Base-by-base conservation (phyloP, 208 protist species). In the Phytomonas sp. region DNA sequence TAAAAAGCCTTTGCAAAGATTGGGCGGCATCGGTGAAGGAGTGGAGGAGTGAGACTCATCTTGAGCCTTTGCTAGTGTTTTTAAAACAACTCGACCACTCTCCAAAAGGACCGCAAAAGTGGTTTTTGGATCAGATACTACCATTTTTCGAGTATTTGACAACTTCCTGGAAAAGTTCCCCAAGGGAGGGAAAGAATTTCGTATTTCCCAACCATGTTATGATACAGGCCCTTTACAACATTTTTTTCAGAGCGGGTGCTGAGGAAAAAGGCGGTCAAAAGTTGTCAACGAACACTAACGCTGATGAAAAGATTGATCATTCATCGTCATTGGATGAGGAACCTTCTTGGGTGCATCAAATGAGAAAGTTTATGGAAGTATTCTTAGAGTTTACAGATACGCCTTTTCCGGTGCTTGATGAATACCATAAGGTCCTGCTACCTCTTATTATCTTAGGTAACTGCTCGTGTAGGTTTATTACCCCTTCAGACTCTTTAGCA, bases 401-500 rank as follows among this genome's bases (percentile, higher is more conserved):
- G 40, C 12, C 40, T 8, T 16, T 19, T 56, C 45, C 7, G 45
- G 1, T 26, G 45, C 7, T 19, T 56, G 45, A 26, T 56, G 23
- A 1, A 56, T 5, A 26, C 7, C 26, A 56, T 26, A 11, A 56
- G 45, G 69, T 68, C 3, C 52, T 89, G 29, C 75, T 84, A 3
- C 87, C 87, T n/a, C 71, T 92, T 26, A 36, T 89, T n/a, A 87
- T 76, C 34, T 49, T 92, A 36, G 69, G 84, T 29, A 78, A 77
- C 29, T 89, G 81, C 60, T 69, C 69, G n/a, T 52, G 67, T 0
- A 29, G 23, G 42, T 19, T 26, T 56, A 23, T 26, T 56, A 56
- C 45, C 19, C 45, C 45, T 23, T 56, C 19, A 26, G 19, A 26
- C 45, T 2, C 45, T 26, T 23, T 19, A 56, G 6, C 8, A 19